Conservation (phyloP, 2,329 filamentous ascomycete genomes). For the Xylaria sp. region DNA sequence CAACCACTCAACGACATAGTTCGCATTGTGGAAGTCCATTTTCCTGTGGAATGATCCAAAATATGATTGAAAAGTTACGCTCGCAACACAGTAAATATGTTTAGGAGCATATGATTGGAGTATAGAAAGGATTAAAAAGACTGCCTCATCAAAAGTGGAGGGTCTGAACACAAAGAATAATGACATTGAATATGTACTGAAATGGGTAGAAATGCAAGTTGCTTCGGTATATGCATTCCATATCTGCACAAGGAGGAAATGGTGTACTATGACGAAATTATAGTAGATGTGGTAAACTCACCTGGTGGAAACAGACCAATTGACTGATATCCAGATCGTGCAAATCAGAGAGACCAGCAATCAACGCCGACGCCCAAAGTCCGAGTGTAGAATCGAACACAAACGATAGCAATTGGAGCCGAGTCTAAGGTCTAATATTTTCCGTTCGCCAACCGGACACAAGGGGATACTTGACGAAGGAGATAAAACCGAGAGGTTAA, state of each 20-base stretch:
- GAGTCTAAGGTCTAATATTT: conserved; percentile 42
- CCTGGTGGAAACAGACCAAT: conserved; percentile 43
- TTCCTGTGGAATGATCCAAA: neutral
- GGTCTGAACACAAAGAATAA: neutral
- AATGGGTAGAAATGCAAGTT: neutral
- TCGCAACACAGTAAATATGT: neutral
- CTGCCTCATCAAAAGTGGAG: neutral
- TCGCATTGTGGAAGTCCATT: neutral
- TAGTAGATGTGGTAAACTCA: conserved; percentile 29
- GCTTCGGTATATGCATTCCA: neutral
- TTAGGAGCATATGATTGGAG: neutral
- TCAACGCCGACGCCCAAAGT: conserved; percentile 51
- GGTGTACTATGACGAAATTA: neutral
- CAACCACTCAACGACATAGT: neutral
- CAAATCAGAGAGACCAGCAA: conserved; percentile 49
- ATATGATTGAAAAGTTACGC: neutral
- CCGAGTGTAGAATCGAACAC: conserved; percentile 48
- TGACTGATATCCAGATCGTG: conserved; percentile 49
- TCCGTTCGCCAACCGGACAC: conserved; percentile 37
- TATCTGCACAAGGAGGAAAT: neutral
- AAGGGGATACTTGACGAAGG: conserved; percentile 36
- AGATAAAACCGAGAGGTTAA: conserved; percentile 36
- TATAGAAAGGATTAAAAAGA: neutral
- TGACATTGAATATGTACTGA: neutral
- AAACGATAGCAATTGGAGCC: conserved; percentile 47